Conservation (phyloP, 441 rosid species). For the Pelargonium australe region DNA sequence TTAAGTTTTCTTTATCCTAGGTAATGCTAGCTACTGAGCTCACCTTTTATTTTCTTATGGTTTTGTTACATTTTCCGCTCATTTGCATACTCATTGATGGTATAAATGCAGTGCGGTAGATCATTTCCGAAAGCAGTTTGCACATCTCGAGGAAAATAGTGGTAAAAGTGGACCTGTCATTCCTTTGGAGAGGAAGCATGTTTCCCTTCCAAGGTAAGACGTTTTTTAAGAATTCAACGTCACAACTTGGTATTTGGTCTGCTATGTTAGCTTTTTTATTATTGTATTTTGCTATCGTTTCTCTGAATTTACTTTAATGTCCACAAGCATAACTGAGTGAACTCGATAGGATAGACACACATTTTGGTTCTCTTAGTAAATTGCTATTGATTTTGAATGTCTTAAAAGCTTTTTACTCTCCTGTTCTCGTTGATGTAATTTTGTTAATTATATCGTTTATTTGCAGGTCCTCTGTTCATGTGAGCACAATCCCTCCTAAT, state of each 20-base stretch:
- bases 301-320: neutral
- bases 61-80: neutral
- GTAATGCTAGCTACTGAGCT: slow-evolving; percentile 25
- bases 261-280: neutral
- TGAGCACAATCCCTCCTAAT: slow-evolving; percentile 41
- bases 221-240: neutral
- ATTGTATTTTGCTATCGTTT: neutral
- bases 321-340: too few relatives aligned
- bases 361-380: too few relatives aligned
- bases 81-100: slow-evolving; percentile 17
- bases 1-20: slow-evolving; percentile 84
- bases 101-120: slow-evolving; percentile 68
- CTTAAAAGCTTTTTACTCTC: too few relatives aligned
- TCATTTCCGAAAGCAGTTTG: slow-evolving; percentile 86
- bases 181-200: slow-evolving; percentile 79
- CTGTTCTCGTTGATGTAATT: neutral
- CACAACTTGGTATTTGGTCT: neutral
- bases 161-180: slow-evolving; percentile 65
- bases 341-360: too few relatives aligned
- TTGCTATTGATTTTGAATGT: too few relatives aligned
- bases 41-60: slow-evolving; percentile 9
- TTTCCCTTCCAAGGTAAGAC: slow-evolving; percentile 74
- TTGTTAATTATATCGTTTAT: neutral
- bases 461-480: slow-evolving; percentile 76
- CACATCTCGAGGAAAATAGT: slow-evolving; percentile 73